Conservation (phyloP, 495 filamentous ascomycete genomes). For the Penicillium lagena region DNA sequence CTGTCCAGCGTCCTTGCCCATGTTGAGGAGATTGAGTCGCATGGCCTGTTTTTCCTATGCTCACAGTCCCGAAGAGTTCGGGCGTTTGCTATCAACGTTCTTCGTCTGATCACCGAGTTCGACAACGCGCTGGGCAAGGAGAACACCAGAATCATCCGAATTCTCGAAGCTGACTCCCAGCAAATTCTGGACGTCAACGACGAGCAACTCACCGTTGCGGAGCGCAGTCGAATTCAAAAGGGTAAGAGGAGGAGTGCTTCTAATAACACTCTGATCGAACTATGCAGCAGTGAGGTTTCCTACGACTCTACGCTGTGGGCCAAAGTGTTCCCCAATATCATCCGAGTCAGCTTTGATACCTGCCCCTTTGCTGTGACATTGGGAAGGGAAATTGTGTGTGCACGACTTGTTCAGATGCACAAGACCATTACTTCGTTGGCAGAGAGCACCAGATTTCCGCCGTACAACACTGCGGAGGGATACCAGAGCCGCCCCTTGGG, state of each 20-base stretch:
- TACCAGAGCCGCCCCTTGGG: conserved; percentile 36
- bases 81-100: conserved; percentile 82
- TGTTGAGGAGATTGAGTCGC: conserved; percentile 94
- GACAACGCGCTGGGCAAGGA: conserved; percentile 83
- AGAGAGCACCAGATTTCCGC: conserved; percentile 58
- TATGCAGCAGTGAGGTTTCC: conserved; percentile 91
- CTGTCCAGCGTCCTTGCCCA: conserved; percentile 80
- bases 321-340: conserved; percentile 93
- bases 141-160: conserved; percentile 74
- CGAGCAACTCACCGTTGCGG: conserved; percentile 84
- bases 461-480: conserved; percentile 52
- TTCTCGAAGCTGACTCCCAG: conserved; percentile 83
- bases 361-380: conserved; percentile 87
- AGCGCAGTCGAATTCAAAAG: conserved; percentile 86
- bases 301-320: conserved; percentile 96
- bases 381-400: conserved; percentile 85
- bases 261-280: conserved; percentile 81
- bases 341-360: conserved; percentile 82
- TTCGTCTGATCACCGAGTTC: conserved; percentile 89
- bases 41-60: conserved; percentile 96
- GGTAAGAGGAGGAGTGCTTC: conserved; percentile 80
- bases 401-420: conserved; percentile 87
- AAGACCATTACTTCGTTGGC: conserved; percentile 71
- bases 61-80: conserved; percentile 88
- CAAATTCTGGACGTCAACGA: conserved; percentile 89